Base-by-base conservation (phyloP, 2,329 filamentous ascomycete genomes). In the Penicillium sp. region DNA sequence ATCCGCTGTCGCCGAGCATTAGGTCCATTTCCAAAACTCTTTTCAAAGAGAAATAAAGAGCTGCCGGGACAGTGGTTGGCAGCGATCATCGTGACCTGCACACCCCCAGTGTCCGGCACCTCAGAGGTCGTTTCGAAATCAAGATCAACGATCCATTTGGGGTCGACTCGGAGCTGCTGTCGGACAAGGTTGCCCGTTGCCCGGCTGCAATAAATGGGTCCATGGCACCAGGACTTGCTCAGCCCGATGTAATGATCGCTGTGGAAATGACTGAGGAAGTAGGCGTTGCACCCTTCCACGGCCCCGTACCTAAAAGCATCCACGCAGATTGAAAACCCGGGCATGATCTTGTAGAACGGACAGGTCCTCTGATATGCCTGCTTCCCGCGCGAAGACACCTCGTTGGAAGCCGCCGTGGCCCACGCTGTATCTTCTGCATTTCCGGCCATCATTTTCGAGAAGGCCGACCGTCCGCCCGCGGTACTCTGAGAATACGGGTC, bases 331-430 rank as follows among this genome's bases (percentile, higher is more conserved):
- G 82, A 90, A 64, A 96, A 88, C 0, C 90, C 91, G 0, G 92
- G 92, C 74, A 99, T 86, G 57, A 97, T 96, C 72, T 99, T 99
- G 77, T 99, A 99, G 65, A 99, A 99, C 0, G 94, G 94, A 66
- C 94, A 99, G 0, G 90, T 96, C 44, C 94, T 84, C 65, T 92
- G 83, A 64, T 92, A 94, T 0, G 92, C 87, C 16, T 88, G 89
- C 66, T 90, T 94, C 20, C 94, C 92, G 36, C 90, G 82, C 2
- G 91, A 86, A 1, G 88, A 82, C 25, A 82, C 76, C 68, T 96
- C 91, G 1, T 88, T 80, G 1, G 90, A 88, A 0, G 92, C 91
- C 11, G 94, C 94, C 31, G 83, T 84, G 1, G 88, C 86, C 94
- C 94, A 99, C 1, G 94, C 94, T 1, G 85, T 81, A 68, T 95